phyloP scores from a whole-genome alignment of 2,329 filamentous ascomycete genomes.

The Hymenoscyphus occultus region DNA sequence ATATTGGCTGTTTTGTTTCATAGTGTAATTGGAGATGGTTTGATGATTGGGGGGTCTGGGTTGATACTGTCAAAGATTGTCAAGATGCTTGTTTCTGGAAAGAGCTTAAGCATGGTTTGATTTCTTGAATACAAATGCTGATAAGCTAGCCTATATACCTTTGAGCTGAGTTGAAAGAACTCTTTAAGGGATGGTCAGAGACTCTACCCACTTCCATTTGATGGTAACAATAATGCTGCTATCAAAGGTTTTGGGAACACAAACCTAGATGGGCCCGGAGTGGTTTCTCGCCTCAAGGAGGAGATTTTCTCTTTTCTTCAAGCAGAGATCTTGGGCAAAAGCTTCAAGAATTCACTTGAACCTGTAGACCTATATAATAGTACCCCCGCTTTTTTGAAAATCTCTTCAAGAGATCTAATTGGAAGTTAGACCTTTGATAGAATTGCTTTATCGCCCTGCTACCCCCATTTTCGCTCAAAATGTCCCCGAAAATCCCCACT shows the following conservation, averaged over 20 bases:
- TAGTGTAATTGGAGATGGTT: neutral
- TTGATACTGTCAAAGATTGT: neutral
- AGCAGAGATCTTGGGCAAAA: neutral
- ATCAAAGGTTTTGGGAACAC: neutral
- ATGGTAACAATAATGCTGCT: neutral
- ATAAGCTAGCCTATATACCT: neutral
- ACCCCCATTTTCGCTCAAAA: too few relatives aligned
- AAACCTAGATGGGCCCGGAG: neutral
- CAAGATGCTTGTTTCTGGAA: neutral
- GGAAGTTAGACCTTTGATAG: neutral
- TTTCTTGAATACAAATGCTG: neutral
- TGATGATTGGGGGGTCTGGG: too few relatives aligned
- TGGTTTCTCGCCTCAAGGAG: neutral
- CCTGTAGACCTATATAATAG: neutral
- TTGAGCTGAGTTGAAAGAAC: neutral
- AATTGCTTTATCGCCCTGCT: neutral
- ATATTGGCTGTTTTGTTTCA: neutral
- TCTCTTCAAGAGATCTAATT: neutral
- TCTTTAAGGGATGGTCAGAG: neutral
- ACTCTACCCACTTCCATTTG: neutral
- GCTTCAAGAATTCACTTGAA: neutral
- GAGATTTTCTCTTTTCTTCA: neutral
- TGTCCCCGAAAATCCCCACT: too few relatives aligned
- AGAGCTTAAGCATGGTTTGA: neutral
- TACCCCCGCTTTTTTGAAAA: neutral